These are phyloP conservation scores for Stereocaulon alpinum DNA, from an alignment of 495 filamentous ascomycete species.

Conservation along the genomic window DNA sequence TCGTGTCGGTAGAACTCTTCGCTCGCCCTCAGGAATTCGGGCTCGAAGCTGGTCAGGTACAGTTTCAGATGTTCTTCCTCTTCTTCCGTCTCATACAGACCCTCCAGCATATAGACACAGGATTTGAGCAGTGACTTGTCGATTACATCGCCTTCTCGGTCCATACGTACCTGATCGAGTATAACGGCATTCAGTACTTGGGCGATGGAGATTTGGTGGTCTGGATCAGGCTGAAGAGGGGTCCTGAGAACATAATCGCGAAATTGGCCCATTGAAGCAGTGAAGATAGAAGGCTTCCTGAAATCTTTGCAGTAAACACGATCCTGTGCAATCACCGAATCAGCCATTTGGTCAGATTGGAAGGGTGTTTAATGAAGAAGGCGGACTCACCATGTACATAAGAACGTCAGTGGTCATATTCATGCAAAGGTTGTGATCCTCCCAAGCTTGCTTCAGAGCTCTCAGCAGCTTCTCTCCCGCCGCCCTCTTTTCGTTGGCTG, in stretches of 20 bases:
- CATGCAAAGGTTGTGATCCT: constrained; percentile 85
- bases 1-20: constrained; percentile 65
- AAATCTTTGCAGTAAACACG: constrained; percentile 65
- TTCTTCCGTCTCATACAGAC: constrained; percentile 67
- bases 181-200: constrained; percentile 70
- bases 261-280: constrained; percentile 75
- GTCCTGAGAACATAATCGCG: constrained; percentile 67
- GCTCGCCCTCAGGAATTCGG: constrained; percentile 60
- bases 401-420: constrained; percentile 95
- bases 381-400: constrained; percentile 77
- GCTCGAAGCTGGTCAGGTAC: constrained; percentile 77
- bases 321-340: constrained; percentile 40
- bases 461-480: constrained; percentile 78
- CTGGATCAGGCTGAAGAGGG: constrained; percentile 29
- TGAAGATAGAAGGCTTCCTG: constrained; percentile 67
- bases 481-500: constrained; percentile 60
- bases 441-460: constrained; percentile 67
- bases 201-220: constrained; percentile 43
- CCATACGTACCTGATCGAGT: constrained; percentile 84
- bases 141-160: constrained; percentile 81
- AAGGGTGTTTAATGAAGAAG: background rate
- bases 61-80: constrained; percentile 60
- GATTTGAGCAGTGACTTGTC: constrained; percentile 72
- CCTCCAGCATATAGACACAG: constrained; percentile 83
- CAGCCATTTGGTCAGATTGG: background rate